Conservation (phyloP, 75 land plant genomes). For the Cryptomeria japonica region DNA sequence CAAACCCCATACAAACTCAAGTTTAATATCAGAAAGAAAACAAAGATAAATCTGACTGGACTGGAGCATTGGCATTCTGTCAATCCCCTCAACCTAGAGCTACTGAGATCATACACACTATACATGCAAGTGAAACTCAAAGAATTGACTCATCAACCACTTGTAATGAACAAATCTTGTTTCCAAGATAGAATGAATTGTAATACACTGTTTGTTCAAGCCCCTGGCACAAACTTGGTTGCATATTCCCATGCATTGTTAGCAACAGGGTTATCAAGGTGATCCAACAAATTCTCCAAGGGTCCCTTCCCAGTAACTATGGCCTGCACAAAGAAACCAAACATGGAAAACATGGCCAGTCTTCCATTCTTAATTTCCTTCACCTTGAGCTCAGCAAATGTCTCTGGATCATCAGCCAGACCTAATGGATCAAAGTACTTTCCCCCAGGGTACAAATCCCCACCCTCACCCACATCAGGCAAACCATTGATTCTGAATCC, state of each 20-base stretch:
- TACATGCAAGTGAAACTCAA: background rate
- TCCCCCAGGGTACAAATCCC: constrained; percentile 87
- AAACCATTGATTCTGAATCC: constrained; percentile 87
- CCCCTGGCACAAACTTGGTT: constrained; percentile 84
- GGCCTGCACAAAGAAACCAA: constrained; percentile 92
- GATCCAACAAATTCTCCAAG: constrained; percentile 84
- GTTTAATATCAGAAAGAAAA: background rate
- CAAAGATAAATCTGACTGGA: background rate
- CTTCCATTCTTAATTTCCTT: constrained; percentile 92
- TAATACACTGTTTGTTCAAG: constrained; percentile 8
- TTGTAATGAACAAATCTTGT: background rate
- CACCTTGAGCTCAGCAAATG: constrained; percentile 90
- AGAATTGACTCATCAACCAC: background rate
- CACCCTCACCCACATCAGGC: constrained; percentile 77
- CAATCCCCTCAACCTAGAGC: background rate
- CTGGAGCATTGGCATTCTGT: background rate
- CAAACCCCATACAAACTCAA: background rate
- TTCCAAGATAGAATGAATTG: constrained; percentile 4
- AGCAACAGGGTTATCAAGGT: constrained; percentile 82
- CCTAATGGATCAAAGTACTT: constrained; percentile 59
- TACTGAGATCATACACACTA: background rate
- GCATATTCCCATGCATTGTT: constrained; percentile 94
- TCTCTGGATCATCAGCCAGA: constrained; percentile 82
- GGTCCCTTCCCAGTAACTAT: constrained; percentile 90
- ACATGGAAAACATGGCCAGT: constrained; percentile 90